These are phyloP conservation scores for Rhodomyrtus tomentosa DNA, from an alignment of 345 rosid species.

Conservation along the genomic window DNA sequence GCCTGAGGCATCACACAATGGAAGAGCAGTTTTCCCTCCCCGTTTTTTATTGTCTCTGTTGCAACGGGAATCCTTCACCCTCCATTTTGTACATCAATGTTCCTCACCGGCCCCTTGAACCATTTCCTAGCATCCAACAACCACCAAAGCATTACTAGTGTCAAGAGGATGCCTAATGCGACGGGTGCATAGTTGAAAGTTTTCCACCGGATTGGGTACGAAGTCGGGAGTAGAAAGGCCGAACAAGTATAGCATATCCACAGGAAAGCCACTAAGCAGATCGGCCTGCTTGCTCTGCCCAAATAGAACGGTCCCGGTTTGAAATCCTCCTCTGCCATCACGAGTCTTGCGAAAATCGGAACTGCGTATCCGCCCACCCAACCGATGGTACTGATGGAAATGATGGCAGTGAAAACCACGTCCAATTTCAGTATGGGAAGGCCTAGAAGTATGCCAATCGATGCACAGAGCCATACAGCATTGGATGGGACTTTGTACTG, in stretches of 20 bases:
- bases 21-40: not conserved
- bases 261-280: conserved; percentile 12
- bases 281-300: conserved; percentile 9
- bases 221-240: conserved; percentile 7
- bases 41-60: not conserved
- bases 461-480: conserved; percentile 14
- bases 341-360: conserved; percentile 9
- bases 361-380: conserved; percentile 17
- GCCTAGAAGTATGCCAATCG: conserved; percentile 4
- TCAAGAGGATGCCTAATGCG: not conserved
- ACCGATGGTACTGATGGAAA: conserved; percentile 13
- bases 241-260: conserved; percentile 12
- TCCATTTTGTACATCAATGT: not conserved
- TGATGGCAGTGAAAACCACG: conserved; percentile 16
- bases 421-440: conserved; percentile 8
- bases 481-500: conserved; percentile 9
- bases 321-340: conserved; percentile 8
- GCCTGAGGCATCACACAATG: not conserved
- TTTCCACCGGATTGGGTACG: conserved; percentile 6
- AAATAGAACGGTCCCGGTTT: conserved; percentile 12
- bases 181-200: conserved; percentile 12
- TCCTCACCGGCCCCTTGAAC: conserved; percentile 11
- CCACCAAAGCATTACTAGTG: conserved; percentile 14
- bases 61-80: not conserved
- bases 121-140: conserved; percentile 9